phyloP scores from a whole-genome alignment of 257 asterid genomes.

The Craterostigma plantagineum region DNA sequence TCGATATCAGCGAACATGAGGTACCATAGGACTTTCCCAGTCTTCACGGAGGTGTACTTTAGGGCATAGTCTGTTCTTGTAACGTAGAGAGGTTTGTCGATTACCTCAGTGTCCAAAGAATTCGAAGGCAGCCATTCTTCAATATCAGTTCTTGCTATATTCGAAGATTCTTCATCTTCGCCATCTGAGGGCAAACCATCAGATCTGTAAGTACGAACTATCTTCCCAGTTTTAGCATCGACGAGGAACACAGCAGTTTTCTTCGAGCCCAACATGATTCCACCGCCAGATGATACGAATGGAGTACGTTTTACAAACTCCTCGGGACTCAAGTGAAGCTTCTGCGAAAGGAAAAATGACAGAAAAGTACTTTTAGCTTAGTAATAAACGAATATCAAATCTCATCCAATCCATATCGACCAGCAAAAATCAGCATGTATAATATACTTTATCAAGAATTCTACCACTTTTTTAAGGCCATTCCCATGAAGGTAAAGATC shows the following conservation, averaged over 20 bases:
- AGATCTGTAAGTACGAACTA: slow-evolving; percentile 33
- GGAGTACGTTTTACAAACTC: slow-evolving; percentile 63
- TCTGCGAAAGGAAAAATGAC: slow-evolving; percentile 19
- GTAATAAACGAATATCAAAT: too few species aligned
- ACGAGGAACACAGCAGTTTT: slow-evolving; percentile 54
- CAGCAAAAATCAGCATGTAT: too few species aligned
- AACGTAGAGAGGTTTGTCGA: slow-evolving; percentile 45
- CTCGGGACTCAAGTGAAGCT: slow-evolving; percentile 43
- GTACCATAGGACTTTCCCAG: slow-evolving; percentile 68
- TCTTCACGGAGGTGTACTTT: slow-evolving; percentile 38
- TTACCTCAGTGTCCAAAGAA: slow-evolving; percentile 16
- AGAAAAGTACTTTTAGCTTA: too few species aligned
- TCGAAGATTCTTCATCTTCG: slow-evolving; percentile 28
- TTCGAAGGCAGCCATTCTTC: slow-evolving; percentile 31
- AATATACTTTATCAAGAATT: neutral
- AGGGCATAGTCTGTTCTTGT: slow-evolving; percentile 66
- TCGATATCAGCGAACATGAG: slow-evolving; percentile 60
- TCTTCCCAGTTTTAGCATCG: slow-evolving; percentile 61
- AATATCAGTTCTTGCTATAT: slow-evolving; percentile 22
- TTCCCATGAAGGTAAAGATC: slow-evolving; percentile 44
- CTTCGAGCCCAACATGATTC: slow-evolving; percentile 69
- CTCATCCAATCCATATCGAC: too few species aligned
- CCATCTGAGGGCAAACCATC: too few species aligned
- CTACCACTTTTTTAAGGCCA: slow-evolving; percentile 48
- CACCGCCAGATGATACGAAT: slow-evolving; percentile 40